Base-by-base conservation (phyloP, 768 basidiomycete genomes). In the Tricholoma sp. region DNA sequence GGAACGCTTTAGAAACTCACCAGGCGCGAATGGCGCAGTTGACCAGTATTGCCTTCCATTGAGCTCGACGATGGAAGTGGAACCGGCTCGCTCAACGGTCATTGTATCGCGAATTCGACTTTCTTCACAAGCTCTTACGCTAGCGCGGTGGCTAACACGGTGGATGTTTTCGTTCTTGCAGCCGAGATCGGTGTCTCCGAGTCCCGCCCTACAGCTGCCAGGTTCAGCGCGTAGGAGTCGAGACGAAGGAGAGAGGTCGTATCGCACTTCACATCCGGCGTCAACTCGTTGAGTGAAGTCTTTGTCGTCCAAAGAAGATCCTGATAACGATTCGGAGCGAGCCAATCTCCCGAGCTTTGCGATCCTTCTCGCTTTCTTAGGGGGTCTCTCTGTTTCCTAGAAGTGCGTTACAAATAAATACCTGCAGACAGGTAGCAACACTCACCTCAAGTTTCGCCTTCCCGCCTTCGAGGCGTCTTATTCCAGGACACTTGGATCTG, bases 401-500 rank as follows among this genome's bases (percentile, higher is more conserved):
- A 29, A n/a, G 7, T 7, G 7, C 7, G n/a, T n/a, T n/a, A n/a
- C n/a, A n/a, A n/a, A n/a, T 27, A 27, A 27, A 27, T 3, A 27
- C 2, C 24, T n/a, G 12, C 31, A 14, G 24, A 8, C 8, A 3
- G n/a, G 5, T 2, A 8, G 8, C 1, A n/a, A 7, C n/a, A 50
- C 47, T 50, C 18, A 50, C 47, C n/a, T 31, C 47, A 50, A 19
- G 29, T 22, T 31, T 45, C 27, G 9, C 53, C 14, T n/a, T 45
- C 53, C 53, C 10, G n/a, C n/a, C 47, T 31, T 56, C 55, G 6
- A 49, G 21, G 8, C 55, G 55, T 24, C 47, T 29, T 14, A 56
- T 56, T 21, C 29, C 55, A 5, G 46, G 47, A 32, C 55, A 56
- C 55, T 56, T 56, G 27, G 24, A 32, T 7, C 55, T 24, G 10